Evolutionary conservation across 1,284 basidiomycete genomes (phyloP).

Genomic region (Golubevia sp.): DNA sequence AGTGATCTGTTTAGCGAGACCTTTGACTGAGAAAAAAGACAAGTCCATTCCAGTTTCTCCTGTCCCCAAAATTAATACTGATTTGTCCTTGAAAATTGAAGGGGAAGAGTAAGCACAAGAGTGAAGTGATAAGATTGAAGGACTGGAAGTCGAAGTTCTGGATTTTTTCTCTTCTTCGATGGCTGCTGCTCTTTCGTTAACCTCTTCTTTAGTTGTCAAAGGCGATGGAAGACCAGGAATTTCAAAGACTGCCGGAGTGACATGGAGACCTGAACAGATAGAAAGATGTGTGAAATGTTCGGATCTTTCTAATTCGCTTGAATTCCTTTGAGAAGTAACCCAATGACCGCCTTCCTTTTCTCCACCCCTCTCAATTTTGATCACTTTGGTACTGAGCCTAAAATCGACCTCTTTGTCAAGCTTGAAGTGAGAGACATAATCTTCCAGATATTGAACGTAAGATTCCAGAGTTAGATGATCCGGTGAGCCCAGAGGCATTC

Average conservation of each 20-base stretch:
- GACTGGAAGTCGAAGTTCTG: no score
- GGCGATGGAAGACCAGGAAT: conserved; percentile 31
- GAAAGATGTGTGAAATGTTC: conserved; percentile 34
- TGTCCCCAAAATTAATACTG: conserved; percentile 40
- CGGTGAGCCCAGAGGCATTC: conserved; percentile 66
- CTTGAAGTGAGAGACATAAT: conserved; percentile 66
- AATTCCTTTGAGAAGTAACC: background rate
- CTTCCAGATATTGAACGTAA: conserved; percentile 69
- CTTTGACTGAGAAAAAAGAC: conserved; percentile 67
- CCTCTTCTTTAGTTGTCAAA: background rate
- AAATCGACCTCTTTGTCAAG: conserved; percentile 64
- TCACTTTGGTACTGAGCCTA: conserved; percentile 65
- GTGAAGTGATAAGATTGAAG: conserved; percentile 32
- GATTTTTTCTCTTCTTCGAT: background rate
- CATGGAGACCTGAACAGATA: conserved; percentile 40
- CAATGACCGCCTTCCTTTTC: conserved; percentile 8
- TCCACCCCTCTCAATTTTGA: conserved; percentile 47
- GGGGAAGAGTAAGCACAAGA: conserved; percentile 42
- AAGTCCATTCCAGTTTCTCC: conserved; percentile 75
- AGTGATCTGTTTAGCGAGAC: conserved; percentile 67
- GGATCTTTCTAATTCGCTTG: conserved; percentile 1
- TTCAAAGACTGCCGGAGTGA: conserved; percentile 26
- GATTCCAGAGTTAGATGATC: conserved; percentile 70
- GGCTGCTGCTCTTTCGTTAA: background rate
- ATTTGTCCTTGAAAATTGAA: conserved; percentile 32